Evolutionary conservation across 345 rosid genomes (phyloP).

Genomic region (Populus deltoides): DNA sequence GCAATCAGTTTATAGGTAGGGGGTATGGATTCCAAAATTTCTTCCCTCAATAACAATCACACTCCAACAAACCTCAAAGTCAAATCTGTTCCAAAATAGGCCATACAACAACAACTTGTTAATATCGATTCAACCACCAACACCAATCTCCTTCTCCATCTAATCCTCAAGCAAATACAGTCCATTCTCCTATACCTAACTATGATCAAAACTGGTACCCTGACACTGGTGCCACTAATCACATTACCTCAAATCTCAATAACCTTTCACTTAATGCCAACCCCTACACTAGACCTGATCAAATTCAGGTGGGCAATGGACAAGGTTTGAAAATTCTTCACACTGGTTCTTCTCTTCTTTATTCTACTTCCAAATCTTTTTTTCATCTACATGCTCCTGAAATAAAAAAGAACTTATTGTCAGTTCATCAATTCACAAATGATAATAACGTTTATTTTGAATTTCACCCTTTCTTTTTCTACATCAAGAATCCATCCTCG

Average conservation of each 20-base stretch:
- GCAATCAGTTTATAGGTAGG: too few species aligned
- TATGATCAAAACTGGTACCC: background rate
- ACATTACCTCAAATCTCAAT: background rate
- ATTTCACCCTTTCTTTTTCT: background rate
- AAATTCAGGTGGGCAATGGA: background rate
- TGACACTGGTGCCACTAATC: background rate
- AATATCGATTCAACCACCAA: background rate
- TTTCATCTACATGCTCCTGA: too few species aligned
- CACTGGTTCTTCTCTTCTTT: background rate
- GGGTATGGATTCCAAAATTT: too few species aligned
- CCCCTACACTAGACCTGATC: background rate
- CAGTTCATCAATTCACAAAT: too few species aligned
- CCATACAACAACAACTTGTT: too few species aligned
- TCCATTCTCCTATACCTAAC: accelerated
- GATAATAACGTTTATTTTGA: too few species aligned
- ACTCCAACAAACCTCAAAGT: too few species aligned
- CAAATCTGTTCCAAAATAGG: too few species aligned
- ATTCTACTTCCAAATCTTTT: background rate
- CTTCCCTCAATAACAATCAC: too few species aligned
- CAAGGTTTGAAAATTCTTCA: background rate
- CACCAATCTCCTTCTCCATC: too few species aligned
- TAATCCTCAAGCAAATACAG: background rate
- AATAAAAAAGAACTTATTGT: too few species aligned
- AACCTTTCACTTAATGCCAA: background rate
- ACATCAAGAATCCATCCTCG: background rate